A percentile compares a stretch with the other conserved stretches of the same genome.
Evolutionary conservation across 2,329 filamentous ascomycete species (phyloP).

Genomic region (Aspergillus ibericus): DNA sequence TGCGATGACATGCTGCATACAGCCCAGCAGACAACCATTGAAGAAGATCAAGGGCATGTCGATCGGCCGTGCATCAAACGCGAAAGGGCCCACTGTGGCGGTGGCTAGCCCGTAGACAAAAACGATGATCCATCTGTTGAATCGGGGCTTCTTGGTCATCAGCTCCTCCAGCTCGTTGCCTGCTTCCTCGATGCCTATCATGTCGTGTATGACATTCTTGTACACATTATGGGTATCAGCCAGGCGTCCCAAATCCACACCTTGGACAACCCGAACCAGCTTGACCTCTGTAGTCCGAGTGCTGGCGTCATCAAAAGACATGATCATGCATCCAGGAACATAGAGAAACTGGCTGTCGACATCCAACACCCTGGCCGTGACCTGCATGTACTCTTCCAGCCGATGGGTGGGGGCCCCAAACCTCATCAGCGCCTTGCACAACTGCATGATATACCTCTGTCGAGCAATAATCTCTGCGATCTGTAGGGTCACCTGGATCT

Average conservation of each 20-base stretch:
- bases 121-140: conserved; percentile 55
- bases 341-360: conserved; percentile 91
- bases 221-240: conserved; percentile 48
- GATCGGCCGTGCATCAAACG: conserved; percentile 71
- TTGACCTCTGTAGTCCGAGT: conserved; percentile 52
- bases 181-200: conserved; percentile 48
- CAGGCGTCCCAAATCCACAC: conserved; percentile 46
- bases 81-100: conserved; percentile 74
- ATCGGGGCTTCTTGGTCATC: conserved; percentile 58
- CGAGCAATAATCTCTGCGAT: conserved; percentile 70
- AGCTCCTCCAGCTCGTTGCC: conserved; percentile 52
- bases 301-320: conserved; percentile 68
- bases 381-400: conserved; percentile 83
- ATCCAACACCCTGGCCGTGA: conserved; percentile 80
- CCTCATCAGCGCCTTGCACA: conserved; percentile 82
- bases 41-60: conserved; percentile 76
- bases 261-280: conserved; percentile 44
- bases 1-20: conserved; percentile 71
- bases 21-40: conserved; percentile 69
- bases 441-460: conserved; percentile 78
- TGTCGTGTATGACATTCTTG: conserved; percentile 50
- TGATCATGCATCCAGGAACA: conserved; percentile 47
- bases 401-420: conserved; percentile 90
- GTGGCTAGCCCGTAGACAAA: conserved; percentile 74
- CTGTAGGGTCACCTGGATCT: conserved; percentile 61